Conservation (phyloP, 257 asterid species). For the Solanum medicagineum region DNA sequence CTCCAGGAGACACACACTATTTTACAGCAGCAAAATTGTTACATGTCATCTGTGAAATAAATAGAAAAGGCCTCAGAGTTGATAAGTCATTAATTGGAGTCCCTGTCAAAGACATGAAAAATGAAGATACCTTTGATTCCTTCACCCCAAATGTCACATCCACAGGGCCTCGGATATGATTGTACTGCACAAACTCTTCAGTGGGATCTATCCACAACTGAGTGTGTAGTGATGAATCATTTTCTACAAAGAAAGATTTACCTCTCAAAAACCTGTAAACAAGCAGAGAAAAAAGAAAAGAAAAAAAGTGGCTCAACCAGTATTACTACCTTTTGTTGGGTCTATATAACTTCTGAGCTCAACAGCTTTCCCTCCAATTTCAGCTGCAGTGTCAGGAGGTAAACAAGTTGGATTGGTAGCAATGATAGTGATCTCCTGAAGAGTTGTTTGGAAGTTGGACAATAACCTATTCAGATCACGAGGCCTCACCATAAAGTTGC, state of each 20-base stretch:
- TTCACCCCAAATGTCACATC: conserved; percentile 93
- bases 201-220: conserved; percentile 96
- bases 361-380: conserved; percentile 91
- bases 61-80: neutral
- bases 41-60: neutral
- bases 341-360: conserved; percentile 93
- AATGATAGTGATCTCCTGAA: conserved; percentile 86
- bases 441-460: conserved; percentile 78
- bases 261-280: conserved; percentile 1
- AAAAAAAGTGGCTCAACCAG: neutral
- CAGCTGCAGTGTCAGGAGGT: conserved; percentile 57
- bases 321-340: conserved; percentile 70
- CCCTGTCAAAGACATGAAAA: neutral
- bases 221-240: conserved; percentile 84
- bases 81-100: neutral
- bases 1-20: neutral
- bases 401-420: conserved; percentile 59
- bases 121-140: conserved; percentile 63
- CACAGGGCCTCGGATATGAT: conserved; percentile 71
- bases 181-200: conserved; percentile 88
- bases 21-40: neutral
- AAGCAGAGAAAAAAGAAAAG: neutral
- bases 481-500: conserved; percentile 78
- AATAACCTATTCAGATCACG: conserved; percentile 79
- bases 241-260: conserved; percentile 42